Base-by-base conservation (phyloP, 805 yeast species). In the Geotrichum ghanense region DNA sequence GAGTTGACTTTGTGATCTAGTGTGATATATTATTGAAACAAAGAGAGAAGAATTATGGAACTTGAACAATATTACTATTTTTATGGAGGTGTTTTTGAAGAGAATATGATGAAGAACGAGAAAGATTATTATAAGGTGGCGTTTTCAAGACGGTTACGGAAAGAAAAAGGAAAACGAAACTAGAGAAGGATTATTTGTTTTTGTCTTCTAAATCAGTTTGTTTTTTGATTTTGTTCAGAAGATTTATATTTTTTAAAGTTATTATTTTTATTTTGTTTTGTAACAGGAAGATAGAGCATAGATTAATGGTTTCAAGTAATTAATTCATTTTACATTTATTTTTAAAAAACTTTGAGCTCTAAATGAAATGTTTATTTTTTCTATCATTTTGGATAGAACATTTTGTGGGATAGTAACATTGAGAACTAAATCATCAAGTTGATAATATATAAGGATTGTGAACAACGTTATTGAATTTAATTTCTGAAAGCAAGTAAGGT, bases 251-350 rank as follows among this genome's bases (percentile, higher is more conserved):
- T 24, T 24, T 24, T 12, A 12, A 24, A 24, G 7, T 24, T 7
- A 7, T 24, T 24, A 12, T 24, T 24, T 31, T 31, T 31, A 19
- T 31, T 31, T 31, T 31, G 12, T 6, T 31, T 31, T n/a, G 37
- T 31, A n/a, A 31, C 37, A 31, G 37, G 37, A 31, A 31, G 37
- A 31, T 31, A 31, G 37, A 31, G 37, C 16, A 31, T 31, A 31
- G 37, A 31, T 31, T 31, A 31, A 31, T 31, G 37, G 37, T 31
- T n/a, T n/a, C n/a, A n/a, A n/a, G n/a, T n/a, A n/a, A n/a, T n/a
- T n/a, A n/a, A n/a, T n/a, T n/a, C n/a, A n/a, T n/a, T n/a, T n/a
- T n/a, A n/a, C n/a, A n/a, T n/a, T n/a, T n/a, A n/a, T n/a, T n/a
- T n/a, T n/a, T n/a, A n/a, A n/a, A n/a, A n/a, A n/a, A n/a, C n/a